These are phyloP conservation scores for Pyrenophora teres DNA, from an alignment of 2,329 filamentous ascomycete genomes.

Conservation along the genomic window DNA sequence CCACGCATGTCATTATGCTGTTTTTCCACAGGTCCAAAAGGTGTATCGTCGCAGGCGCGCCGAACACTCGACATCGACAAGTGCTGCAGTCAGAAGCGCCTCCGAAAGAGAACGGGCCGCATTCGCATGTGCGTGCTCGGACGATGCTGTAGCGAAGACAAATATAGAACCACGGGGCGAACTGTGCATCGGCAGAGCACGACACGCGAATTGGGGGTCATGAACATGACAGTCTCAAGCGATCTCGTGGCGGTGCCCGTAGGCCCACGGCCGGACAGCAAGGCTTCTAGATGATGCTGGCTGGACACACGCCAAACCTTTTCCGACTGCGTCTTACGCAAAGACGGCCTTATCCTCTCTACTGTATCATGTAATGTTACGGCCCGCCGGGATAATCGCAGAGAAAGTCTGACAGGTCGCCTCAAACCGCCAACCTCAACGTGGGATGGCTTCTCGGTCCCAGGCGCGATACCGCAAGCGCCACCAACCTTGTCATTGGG, in stretches of 20 bases:
- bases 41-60: conserved; percentile 15
- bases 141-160: conserved; percentile 18
- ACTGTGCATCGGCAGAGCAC: conserved; percentile 19
- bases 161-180: conserved; percentile 17
- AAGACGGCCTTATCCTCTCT: conserved; percentile 22
- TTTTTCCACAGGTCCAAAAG: conserved; percentile 25
- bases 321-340: conserved; percentile 25
- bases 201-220: conserved; percentile 20
- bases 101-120: conserved; percentile 20
- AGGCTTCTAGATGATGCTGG: conserved; percentile 31
- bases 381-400: conserved; percentile 20
- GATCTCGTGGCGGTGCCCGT: conserved; percentile 31
- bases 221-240: conserved; percentile 11
- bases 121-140: conserved; percentile 27
- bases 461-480: conserved; percentile 32
- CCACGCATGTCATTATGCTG: conserved; percentile 5
- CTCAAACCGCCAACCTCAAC: conserved; percentile 31
- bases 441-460: conserved; percentile 25
- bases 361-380: conserved; percentile 23
- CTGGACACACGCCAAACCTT: conserved; percentile 26
- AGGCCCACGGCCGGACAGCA: conserved; percentile 15
- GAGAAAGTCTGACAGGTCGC: conserved; percentile 32
- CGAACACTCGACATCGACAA: conserved; percentile 18
- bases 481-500: conserved; percentile 38
- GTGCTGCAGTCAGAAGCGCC: conserved; percentile 18